Evolutionary conservation across 2,329 filamentous ascomycete genomes (phyloP).

Genomic region (Sclerotinia nivalis): DNA sequence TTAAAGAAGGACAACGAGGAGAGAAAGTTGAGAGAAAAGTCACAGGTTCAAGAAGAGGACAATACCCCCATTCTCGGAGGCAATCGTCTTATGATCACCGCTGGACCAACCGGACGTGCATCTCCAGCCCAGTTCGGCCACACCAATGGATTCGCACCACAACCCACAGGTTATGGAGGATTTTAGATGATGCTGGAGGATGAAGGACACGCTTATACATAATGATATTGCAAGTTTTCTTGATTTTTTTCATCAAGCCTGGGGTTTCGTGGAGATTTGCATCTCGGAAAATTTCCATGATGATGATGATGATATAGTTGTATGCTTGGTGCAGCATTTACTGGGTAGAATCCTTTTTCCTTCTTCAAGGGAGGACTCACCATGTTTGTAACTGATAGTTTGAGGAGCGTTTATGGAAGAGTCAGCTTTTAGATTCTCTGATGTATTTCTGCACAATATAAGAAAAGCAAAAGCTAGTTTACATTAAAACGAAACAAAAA

Average conservation of each 20-base stretch:
- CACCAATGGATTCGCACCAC: slow-evolving; percentile 84
- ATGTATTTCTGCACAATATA: slow-evolving; percentile 28
- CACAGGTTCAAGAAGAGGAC: slow-evolving; percentile 82
- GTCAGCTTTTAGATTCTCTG: slow-evolving; percentile 35
- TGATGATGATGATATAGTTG: slow-evolving; percentile 35
- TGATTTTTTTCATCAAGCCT: slow-evolving; percentile 30
- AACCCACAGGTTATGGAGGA: slow-evolving; percentile 74
- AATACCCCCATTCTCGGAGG: slow-evolving; percentile 90
- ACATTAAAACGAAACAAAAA: background rate
- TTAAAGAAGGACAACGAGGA: slow-evolving; percentile 97
- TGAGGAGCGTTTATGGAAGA: slow-evolving; percentile 30
- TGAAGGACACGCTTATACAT: slow-evolving; percentile 34
- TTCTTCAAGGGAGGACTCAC: slow-evolving; percentile 12
- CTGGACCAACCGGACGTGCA: slow-evolving; percentile 64
- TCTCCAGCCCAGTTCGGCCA: slow-evolving; percentile 69
- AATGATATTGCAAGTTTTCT: slow-evolving; percentile 39
- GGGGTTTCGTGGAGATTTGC: slow-evolving; percentile 29
- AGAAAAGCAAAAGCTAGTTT: slow-evolving; percentile 19
- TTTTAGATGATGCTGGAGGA: slow-evolving; percentile 46
- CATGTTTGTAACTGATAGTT: slow-evolving; percentile 40
- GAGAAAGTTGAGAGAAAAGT: slow-evolving; percentile 74
- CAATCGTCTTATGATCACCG: slow-evolving; percentile 91
- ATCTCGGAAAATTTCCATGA: slow-evolving; percentile 34
- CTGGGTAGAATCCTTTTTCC: slow-evolving; percentile 28
- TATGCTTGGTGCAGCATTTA: slow-evolving; percentile 34